These are phyloP conservation scores for Leccinum longicurvipes DNA, from an alignment of 768 basidiomycete species.

Conservation along the genomic window DNA sequence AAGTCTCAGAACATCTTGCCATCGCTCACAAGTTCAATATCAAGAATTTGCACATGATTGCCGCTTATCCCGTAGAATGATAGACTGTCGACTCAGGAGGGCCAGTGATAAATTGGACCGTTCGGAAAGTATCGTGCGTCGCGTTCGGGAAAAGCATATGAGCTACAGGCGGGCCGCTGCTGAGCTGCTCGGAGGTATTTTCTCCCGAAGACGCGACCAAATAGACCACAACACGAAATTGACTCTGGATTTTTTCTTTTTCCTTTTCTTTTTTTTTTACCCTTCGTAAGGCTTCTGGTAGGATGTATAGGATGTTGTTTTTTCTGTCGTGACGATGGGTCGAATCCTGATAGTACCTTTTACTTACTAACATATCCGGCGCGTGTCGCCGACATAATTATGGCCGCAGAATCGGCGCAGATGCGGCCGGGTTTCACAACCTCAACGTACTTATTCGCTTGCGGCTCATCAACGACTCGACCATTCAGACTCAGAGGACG, in stretches of 20 bases:
- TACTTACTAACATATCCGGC: too few species aligned
- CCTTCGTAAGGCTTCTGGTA: too few species aligned
- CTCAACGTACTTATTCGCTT: too few species aligned
- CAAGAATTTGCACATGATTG: accelerated
- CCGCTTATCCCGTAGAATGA: slow-evolving; percentile 7
- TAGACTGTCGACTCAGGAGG: slow-evolving; percentile 1
- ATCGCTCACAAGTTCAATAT: slow-evolving; percentile 6
- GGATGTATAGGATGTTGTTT: too few species aligned
- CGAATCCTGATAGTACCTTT: too few species aligned
- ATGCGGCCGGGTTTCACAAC: neutral
- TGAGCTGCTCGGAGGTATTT: too few species aligned
- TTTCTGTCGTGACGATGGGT: too few species aligned
- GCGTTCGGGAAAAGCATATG: slow-evolving; percentile 16
- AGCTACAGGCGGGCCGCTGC: slow-evolving; percentile 6
- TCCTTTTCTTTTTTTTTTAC: too few species aligned
- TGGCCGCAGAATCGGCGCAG: neutral
- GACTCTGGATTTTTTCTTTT: too few species aligned
- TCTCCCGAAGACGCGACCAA: too few species aligned
- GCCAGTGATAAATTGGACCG: slow-evolving; percentile 2
- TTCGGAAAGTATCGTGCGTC: slow-evolving; percentile 16
- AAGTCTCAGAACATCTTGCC: slow-evolving; percentile 8
- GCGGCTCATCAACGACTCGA: neutral
- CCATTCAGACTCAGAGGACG: neutral
- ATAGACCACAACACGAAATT: too few species aligned
- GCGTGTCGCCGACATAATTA: neutral